Percentiles rank a stretch among this genome's conserved stretches.
phyloP scores from a whole-genome alignment of 306 rosid genomes.

The Vigna trinervia region DNA sequence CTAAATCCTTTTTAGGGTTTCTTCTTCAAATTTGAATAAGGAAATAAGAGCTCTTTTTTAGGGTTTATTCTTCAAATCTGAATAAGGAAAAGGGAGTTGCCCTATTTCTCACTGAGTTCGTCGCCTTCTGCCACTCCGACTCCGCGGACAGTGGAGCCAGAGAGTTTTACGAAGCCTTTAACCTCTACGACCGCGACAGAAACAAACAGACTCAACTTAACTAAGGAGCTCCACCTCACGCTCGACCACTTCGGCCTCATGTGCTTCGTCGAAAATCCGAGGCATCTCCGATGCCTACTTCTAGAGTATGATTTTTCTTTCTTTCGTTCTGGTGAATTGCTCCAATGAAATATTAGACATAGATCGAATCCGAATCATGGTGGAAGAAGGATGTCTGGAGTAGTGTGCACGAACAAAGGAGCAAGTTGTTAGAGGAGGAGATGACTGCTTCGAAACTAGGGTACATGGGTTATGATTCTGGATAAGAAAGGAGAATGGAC shows the following conservation, averaged over 20 bases:
- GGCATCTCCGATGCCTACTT: background rate
- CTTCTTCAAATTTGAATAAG: no score
- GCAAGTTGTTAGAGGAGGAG: no score
- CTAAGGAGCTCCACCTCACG: constrained; percentile 66
- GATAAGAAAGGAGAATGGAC: no score
- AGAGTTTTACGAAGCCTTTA: constrained; percentile 47
- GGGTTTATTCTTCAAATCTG: no score
- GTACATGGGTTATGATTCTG: no score
- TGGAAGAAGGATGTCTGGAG: no score
- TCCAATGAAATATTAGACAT: background rate
- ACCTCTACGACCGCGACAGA: constrained; percentile 32
- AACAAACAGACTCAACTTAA: constrained; percentile 70
- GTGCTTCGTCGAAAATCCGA: constrained; percentile 52
- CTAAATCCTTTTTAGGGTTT: no score
- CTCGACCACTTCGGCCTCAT: constrained; percentile 68
- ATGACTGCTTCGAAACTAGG: no score
- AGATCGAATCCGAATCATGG: background rate
- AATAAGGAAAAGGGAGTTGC: no score
- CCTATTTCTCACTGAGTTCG: constrained; percentile 57
- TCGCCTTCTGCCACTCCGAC: constrained; percentile 63
- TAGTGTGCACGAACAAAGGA: no score
- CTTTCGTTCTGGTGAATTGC: background rate
- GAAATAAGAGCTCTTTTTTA: no score
- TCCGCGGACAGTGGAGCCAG: constrained; percentile 47
- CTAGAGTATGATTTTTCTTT: background rate